phyloP scores from a whole-genome alignment of 371 early-diverging fungal genomes.

The Mortierella sp. region DNA sequence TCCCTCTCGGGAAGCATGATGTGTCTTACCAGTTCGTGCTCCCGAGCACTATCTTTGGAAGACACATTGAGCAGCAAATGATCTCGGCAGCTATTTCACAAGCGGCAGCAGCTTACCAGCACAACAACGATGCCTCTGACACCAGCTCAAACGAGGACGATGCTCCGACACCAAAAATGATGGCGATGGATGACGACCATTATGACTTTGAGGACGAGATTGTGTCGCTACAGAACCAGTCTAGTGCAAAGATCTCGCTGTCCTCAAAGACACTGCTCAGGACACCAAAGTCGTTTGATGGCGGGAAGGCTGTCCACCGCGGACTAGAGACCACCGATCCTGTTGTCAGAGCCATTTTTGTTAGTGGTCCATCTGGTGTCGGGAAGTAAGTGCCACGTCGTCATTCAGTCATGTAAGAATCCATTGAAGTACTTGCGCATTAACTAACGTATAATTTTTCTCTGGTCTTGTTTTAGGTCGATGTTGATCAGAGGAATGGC shows the following conservation, averaged over 20 bases:
- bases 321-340: conserved; percentile 36
- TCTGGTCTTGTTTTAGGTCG: conserved; percentile 13
- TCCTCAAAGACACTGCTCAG: conserved; percentile 33
- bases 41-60: conserved; percentile 68
- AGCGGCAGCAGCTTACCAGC: conserved; percentile 41
- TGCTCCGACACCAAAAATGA: not conserved
- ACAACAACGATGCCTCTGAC: conserved; percentile 25
- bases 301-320: conserved; percentile 25
- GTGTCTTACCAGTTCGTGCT: conserved; percentile 67
- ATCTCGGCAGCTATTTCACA: conserved; percentile 50
- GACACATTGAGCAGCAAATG: conserved; percentile 48
- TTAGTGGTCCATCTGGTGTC: conserved; percentile 53
- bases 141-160: conserved; percentile 14
- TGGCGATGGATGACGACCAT: conserved; percentile 30
- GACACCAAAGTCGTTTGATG: conserved; percentile 47
- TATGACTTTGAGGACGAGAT: conserved; percentile 55
- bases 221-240: conserved; percentile 37
- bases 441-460: not conserved
- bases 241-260: conserved; percentile 32
- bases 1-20: conserved; percentile 66
- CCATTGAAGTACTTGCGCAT: not conserved
- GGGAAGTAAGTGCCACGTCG: conserved; percentile 41
- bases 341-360: conserved; percentile 44
- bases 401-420: not conserved
- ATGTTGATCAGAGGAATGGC: conserved; percentile 48